phyloP scores from a whole-genome alignment of 805 yeast species.

The Hanseniaspora nectarophila region DNA sequence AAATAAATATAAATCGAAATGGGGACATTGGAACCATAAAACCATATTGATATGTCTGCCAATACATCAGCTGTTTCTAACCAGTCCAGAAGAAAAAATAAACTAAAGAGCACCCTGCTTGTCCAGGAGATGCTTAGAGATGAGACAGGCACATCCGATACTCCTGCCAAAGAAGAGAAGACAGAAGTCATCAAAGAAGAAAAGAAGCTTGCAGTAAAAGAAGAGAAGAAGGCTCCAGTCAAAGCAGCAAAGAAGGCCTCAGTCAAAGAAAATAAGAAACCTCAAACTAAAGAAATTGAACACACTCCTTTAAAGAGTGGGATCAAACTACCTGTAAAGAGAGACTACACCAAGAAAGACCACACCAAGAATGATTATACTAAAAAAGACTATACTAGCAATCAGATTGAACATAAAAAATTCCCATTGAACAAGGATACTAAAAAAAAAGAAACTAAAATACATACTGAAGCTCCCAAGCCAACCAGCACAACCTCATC shows the following conservation, averaged over 20 bases:
- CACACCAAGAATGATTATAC: too few species aligned
- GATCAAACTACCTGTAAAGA: not conserved
- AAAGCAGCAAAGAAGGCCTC: too few species aligned
- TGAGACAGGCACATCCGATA: not conserved
- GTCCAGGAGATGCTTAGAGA: conserved; percentile 5
- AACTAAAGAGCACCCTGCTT: not conserved
- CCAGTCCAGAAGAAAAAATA: not conserved
- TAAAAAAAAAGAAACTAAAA: too few species aligned
- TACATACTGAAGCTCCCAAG: not conserved
- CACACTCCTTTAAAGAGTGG: not conserved
- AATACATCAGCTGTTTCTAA: not conserved
- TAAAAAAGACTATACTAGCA: too few species aligned
- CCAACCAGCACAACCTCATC: not conserved
- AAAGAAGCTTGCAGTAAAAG: too few species aligned
- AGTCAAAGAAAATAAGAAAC: too few species aligned
- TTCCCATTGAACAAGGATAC: too few species aligned
- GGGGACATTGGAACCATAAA: too few species aligned
- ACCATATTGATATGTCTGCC: not conserved
- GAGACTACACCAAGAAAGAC: not conserved
- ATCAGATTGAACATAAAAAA: too few species aligned
- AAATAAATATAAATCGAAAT: too few species aligned
- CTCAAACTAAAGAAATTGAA: too few species aligned
- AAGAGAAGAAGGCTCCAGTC: not conserved
- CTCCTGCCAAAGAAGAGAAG: not conserved
- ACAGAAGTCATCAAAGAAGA: not conserved